Conservation (phyloP, 345 rosid species). For the Erodium maritimum region DNA sequence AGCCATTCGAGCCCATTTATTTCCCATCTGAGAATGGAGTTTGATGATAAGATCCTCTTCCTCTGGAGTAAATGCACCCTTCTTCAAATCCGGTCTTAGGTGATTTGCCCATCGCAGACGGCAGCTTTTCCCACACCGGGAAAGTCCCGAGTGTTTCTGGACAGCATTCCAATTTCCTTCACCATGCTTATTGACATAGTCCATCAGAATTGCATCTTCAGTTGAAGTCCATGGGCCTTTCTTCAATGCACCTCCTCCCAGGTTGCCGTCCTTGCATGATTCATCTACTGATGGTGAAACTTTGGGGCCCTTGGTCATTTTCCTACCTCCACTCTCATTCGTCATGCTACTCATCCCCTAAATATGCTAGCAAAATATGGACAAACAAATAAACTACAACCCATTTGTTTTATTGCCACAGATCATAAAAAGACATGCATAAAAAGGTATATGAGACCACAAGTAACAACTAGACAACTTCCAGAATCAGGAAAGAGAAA, state of each 20-base stretch:
- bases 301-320: constrained; percentile 8
- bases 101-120: constrained; percentile 66
- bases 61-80: constrained; percentile 35
- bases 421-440: background rate
- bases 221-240: constrained; percentile 56
- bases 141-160: constrained; percentile 49
- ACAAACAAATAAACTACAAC: background rate
- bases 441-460: background rate
- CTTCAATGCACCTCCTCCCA: constrained; percentile 16
- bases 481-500: background rate
- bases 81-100: constrained; percentile 42
- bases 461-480: background rate
- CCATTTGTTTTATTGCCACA: background rate
- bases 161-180: constrained; percentile 67
- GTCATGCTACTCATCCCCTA: constrained; percentile 10
- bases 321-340: constrained; percentile 13
- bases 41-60: constrained; percentile 40
- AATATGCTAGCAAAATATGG: background rate
- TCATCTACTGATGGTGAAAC: constrained; percentile 17
- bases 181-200: constrained; percentile 42
- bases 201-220: constrained; percentile 41
- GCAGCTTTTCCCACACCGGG: constrained; percentile 57
- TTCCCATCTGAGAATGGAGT: constrained; percentile 43
- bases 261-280: constrained; percentile 5
- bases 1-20: constrained; percentile 57